A percentile compares a stretch with the other conserved stretches of the same genome.
These are phyloP conservation scores for Mycena albidolilacea DNA, from an alignment of 768 basidiomycete genomes.

Conservation along the genomic window DNA sequence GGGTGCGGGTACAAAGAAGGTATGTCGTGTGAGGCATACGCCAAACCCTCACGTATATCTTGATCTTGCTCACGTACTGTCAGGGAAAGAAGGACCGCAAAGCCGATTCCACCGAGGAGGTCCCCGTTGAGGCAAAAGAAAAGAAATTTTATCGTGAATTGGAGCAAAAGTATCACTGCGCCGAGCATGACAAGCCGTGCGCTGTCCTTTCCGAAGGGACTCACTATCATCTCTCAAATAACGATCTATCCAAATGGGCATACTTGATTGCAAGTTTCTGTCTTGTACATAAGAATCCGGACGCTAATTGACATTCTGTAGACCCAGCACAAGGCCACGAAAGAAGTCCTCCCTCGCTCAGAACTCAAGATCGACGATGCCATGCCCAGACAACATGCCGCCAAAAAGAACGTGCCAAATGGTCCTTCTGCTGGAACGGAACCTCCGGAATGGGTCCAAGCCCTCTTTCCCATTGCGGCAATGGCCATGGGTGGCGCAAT, in stretches of 20 bases:
- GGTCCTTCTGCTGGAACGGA: too few species aligned
- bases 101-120: neutral
- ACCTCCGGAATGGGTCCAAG: too few species aligned
- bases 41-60: too few species aligned
- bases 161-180: slow-evolving; percentile 28
- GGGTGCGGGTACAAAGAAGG: slow-evolving; percentile 14
- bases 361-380: too few species aligned
- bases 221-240: slow-evolving; percentile 11
- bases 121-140: neutral
- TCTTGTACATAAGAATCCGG: too few species aligned
- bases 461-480: too few species aligned
- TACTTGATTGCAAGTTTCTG: slow-evolving; percentile 3
- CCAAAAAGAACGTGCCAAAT: too few species aligned
- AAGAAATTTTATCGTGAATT: slow-evolving; percentile 9
- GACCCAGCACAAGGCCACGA: too few species aligned
- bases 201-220: slow-evolving; percentile 19
- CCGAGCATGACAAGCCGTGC: slow-evolving; percentile 31
- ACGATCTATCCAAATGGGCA: slow-evolving; percentile 17
- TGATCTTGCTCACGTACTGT: neutral
- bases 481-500: too few species aligned
- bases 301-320: too few species aligned
- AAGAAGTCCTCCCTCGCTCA: too few species aligned
- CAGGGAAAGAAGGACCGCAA: slow-evolving; percentile 1
- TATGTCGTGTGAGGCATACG: neutral
- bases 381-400: too few species aligned